Base-by-base conservation (phyloP, 2,329 filamentous ascomycete species). In the Colletotrichum liriopes region DNA sequence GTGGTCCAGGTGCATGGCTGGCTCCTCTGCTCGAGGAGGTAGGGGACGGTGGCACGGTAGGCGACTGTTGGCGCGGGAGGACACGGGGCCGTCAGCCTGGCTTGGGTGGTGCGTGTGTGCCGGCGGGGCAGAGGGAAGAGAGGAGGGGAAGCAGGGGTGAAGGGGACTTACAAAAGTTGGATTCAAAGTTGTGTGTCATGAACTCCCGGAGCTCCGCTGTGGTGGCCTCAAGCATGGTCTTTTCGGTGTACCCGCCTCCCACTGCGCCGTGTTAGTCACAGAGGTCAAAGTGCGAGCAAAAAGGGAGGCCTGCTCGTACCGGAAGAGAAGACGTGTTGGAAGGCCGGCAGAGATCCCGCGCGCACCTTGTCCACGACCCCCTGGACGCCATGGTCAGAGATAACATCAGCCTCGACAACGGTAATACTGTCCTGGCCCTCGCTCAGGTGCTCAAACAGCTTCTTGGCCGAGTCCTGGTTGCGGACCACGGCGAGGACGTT, bases 261-360 rank as follows among this genome's bases (percentile, higher is more conserved):
- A 75, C 79, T 80, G 18, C 45, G 32, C 26, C 2, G 20, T 35
- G 49, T 65, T 5, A 62, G 67, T 16, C 55, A 59, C 12, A 26
- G 18, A 47, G 64, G 5, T 67, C 58, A 47, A 23, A 43, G 63
- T 1, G 35, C 14, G 35, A 0, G 12, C 14, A 12, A n/a, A 2
- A 9, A 20, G 12, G 47, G 2, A 11, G 47, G 11, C 4, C 4
- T 4, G 37, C 54, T 58, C 32, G 37, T 65, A 83, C 80, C 78
- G 29, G 74, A 73, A 54, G 78, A 69, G 60, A 78, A 83, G 9
- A 83, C 82, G 71, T 84, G 82, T 70, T 83, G 82, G 63, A 83
- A 83, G 16, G 77, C 71, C 2, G 81, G 81, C 52, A 83, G 71
- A 62, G 79, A 73, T 35, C 82, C 82, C 7, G 71, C 74, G 35